These are phyloP conservation scores for Actinomortierella ambigua DNA, from an alignment of 371 early-diverging fungal species.

Conservation along the genomic window DNA sequence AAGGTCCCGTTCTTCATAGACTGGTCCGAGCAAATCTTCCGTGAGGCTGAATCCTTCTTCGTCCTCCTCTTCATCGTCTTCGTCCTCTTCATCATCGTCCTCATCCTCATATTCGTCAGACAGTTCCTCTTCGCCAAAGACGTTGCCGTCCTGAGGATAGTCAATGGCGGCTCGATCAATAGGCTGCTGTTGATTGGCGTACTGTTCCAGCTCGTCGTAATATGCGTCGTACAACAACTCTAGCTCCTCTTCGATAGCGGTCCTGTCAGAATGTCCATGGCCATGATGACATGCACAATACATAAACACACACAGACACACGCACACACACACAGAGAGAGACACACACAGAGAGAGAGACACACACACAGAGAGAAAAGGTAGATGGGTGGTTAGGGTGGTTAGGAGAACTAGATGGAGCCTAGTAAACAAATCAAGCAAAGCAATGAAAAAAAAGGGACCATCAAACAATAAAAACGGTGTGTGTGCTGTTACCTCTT, in stretches of 20 bases:
- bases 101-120: conserved; percentile 57
- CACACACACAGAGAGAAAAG: not conserved
- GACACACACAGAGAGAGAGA: conserved; percentile 6
- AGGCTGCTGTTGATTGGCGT: conserved; percentile 78
- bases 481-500: conserved; percentile 61
- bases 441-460: conserved; percentile 9
- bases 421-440: conserved; percentile 3
- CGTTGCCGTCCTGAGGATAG: conserved; percentile 48
- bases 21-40: not conserved
- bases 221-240: conserved; percentile 92
- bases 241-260: conserved; percentile 91
- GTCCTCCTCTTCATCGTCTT: conserved; percentile 48
- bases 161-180: conserved; percentile 49
- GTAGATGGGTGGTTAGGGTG: not conserved
- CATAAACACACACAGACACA: not conserved
- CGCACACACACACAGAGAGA: not conserved
- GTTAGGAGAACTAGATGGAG: not conserved
- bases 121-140: conserved; percentile 58
- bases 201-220: conserved; percentile 89
- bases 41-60: conserved; percentile 18
- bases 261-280: conserved; percentile 58
- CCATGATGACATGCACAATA: not conserved
- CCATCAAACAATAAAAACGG: not conserved
- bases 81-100: conserved; percentile 52
- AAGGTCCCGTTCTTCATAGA: too few species aligned